Percentiles rank a stretch among this genome's conserved stretches.
Conservation (phyloP, 2,329 filamentous ascomycete genomes). For the Ceratocystis variospora region DNA sequence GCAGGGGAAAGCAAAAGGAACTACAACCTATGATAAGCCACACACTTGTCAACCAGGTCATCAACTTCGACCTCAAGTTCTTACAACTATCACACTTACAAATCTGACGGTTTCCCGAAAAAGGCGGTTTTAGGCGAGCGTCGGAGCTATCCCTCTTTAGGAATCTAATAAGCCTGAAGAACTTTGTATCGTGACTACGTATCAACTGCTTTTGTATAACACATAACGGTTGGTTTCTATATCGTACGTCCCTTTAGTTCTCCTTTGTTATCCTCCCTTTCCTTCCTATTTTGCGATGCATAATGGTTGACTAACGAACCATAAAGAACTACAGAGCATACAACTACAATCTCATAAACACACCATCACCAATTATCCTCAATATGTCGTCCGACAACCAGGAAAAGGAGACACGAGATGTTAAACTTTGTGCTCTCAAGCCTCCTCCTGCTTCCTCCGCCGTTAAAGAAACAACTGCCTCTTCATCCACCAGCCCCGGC, state of each 20-base stretch:
- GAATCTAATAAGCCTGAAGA: not conserved
- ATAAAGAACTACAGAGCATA: not conserved
- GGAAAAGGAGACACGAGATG: not conserved
- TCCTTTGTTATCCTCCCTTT: not conserved
- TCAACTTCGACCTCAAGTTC: not conserved
- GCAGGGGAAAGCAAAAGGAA: not conserved
- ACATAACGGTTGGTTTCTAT: not conserved
- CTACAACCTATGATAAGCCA: not conserved
- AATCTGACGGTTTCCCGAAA: not conserved
- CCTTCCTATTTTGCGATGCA: not conserved
- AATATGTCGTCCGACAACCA: conserved; percentile 4
- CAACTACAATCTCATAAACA: not conserved
- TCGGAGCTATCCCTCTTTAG: not conserved
- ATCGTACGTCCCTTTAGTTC: not conserved
- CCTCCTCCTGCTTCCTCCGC: not conserved
- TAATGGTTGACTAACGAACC: not conserved
- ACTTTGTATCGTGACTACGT: not conserved
- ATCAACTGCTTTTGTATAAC: not conserved
- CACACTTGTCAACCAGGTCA: not conserved
- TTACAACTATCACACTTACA: not conserved
- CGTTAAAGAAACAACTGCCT: not conserved
- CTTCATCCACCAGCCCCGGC: not conserved
- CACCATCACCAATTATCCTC: not conserved
- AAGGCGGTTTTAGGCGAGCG: not conserved
- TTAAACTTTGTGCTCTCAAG: conserved; percentile 1